Evolutionary conservation across 208 protist genomes (phyloP), one percentile per base, ranked within the genome.

Genomic region (Angomonas ambiguus): DNA sequence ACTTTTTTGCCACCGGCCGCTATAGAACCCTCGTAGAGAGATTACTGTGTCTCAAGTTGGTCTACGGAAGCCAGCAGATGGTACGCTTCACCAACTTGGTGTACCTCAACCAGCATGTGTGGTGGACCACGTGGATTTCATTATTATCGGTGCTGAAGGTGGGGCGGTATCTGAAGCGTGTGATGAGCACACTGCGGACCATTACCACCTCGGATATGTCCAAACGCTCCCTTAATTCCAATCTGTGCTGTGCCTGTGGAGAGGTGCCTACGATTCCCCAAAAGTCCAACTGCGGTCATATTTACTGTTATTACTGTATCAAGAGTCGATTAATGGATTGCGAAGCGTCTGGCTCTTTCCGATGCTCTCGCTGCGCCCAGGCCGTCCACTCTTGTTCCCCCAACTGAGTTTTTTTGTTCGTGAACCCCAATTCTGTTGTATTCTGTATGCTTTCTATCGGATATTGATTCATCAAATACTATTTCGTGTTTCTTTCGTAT

Each of bases 291-390:
- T 97, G 92, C 77, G 88, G 88, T 0, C 92, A 97, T 51, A 59
- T 88, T 11, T 97, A 95, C 65, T 97, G 92, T 76, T 96, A 97
- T 65, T 96, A 97, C 82, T 97, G 92, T 67, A 94, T 96, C 65
- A 87, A 90, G 66, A 88, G 88, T 70, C 79, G 91, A 1, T 73
- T 95, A 20, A 57, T 85, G 24, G 84, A 93, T 57, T 72, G 68
- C 27, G 61, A 80, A 35, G 33, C 77, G 1, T 64, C 74, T 0
- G 83, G 82, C 16, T 92, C 91, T 2, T 96, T 96, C 55, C 79
- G 82, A 1, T 96, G 91, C 65, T 67, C 77, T 24, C 72, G 69
- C 33, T 96, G 91, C 48, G 86, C 84, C 2, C 69, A 80, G 27
- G 65, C 76, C 3, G 86, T 96, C 33, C 77, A 91, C 61, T 72